Conservation (phyloP, 2,329 filamentous ascomycete species). For the Lasiodiplodia hormozganensis region DNA sequence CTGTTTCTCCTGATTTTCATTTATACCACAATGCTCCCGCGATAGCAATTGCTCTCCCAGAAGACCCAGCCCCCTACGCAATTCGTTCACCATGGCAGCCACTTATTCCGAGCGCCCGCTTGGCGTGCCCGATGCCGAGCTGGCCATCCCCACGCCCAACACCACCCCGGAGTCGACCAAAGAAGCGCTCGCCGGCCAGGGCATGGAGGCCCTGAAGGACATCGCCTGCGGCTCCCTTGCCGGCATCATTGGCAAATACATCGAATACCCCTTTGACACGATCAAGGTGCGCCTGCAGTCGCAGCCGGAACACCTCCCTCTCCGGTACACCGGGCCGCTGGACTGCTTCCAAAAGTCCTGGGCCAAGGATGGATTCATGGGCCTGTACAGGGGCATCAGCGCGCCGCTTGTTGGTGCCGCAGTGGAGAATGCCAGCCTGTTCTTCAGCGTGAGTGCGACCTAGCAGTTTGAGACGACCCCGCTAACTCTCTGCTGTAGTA, state of each 20-base stretch:
- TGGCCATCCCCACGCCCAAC: constrained; percentile 15
- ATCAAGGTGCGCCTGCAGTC: constrained; percentile 97
- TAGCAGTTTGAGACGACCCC: not conserved
- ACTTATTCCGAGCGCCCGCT: constrained; percentile 27
- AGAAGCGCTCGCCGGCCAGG: constrained; percentile 48
- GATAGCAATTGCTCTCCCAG: constrained; percentile 36
- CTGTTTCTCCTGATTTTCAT: constrained; percentile 7
- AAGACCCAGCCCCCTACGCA: not conserved
- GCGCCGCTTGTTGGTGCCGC: constrained; percentile 91
- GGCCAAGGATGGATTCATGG: constrained; percentile 76
- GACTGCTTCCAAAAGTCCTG: constrained; percentile 94
- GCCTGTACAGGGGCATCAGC: constrained; percentile 90
- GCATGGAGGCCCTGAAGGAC: constrained; percentile 79
- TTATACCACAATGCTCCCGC: constrained; percentile 41
- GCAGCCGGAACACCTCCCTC: constrained; percentile 83
- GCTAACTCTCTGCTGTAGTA: constrained; percentile 48
- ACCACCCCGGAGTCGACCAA: constrained; percentile 23
- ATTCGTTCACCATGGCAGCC: constrained; percentile 14
- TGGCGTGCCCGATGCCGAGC: constrained; percentile 20
- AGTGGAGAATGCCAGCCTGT: constrained; percentile 88
- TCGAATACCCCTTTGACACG: constrained; percentile 98
- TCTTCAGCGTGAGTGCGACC: constrained; percentile 70
- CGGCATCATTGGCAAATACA: constrained; percentile 90
- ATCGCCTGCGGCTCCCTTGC: constrained; percentile 89
- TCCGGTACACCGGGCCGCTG: constrained; percentile 82